Percentiles rank a stretch among this genome's conserved stretches.
phyloP scores from a whole-genome alignment of 2,329 filamentous ascomycete genomes.

The Phyllosticta paracitricarpa region DNA sequence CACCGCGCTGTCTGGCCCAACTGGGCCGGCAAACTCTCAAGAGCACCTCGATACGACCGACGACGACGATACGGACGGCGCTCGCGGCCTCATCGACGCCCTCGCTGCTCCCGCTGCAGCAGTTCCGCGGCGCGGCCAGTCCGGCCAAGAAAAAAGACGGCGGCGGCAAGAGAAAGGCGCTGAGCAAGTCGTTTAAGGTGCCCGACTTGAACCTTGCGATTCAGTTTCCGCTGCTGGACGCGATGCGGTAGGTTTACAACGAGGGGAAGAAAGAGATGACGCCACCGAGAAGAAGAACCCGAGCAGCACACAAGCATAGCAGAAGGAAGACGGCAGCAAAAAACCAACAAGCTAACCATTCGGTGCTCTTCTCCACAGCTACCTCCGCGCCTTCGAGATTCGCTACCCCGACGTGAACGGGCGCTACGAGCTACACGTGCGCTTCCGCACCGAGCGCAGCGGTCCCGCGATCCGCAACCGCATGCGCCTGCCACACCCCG shows the following conservation, averaged over 20 bases:
- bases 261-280: no score
- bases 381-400: constrained; percentile 86
- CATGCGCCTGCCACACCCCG: constrained; percentile 77
- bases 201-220: constrained; percentile 55
- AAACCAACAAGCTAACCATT: constrained; percentile 1
- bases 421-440: constrained; percentile 86
- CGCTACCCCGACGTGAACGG: constrained; percentile 60
- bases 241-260: constrained; percentile 60
- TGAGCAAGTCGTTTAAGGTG: constrained; percentile 54
- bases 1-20: constrained; percentile 24
- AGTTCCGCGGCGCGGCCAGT: constrained; percentile 28
- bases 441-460: constrained; percentile 72
- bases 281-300: not conserved
- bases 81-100: not conserved
- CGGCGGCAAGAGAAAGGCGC: constrained; percentile 46
- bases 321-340: not conserved
- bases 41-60: not conserved
- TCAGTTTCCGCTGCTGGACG: constrained; percentile 78
- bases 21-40: constrained; percentile 21
- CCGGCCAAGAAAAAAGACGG: constrained; percentile 33
- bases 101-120: constrained; percentile 20
- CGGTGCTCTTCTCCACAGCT: constrained; percentile 43
- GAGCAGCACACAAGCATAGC: not conserved
- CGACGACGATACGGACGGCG: not conserved
- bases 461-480: constrained; percentile 80